Evolutionary conservation across 2,329 filamentous ascomycete species (phyloP), one percentile per base, ranked within the genome.

Genomic region (Penicillium frequentans): DNA sequence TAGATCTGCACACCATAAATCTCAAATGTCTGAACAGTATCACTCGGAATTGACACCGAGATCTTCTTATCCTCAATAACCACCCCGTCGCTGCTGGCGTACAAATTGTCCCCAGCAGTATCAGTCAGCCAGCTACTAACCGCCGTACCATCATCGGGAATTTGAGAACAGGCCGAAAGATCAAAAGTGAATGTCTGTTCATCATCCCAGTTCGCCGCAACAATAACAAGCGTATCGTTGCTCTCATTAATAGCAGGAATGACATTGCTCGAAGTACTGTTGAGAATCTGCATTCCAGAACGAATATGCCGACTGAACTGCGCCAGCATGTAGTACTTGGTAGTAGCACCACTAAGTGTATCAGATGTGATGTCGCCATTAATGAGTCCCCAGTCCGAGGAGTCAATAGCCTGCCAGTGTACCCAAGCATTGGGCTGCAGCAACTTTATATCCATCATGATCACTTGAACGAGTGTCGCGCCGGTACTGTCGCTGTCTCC

Each of bases 261-360:
- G 2, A 46, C 52, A 45, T 52, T 52, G n/a, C 39, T 60, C 37
- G 54, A 57, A 11, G 52, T 50, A 11, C 51, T 53, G 19, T 60
- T 55, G 19, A 60, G 50, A 16, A 60, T 33, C 13, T 31, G 51
- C 57, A 60, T 60, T 5, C 57, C 57, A 27, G 57, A 49, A 3
- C 57, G 57, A 26, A 60, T 60, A 43, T 60, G 57, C 5, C 57
- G 57, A 49, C 47, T 56, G 23, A 60, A 60, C 8, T 60, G 57
- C 4, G 57, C 57, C 29, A 60, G 51, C 10, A 50, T 53, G 19
- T 42, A 60, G 52, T 60, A 60, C 35, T 57, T 57, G 29, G 47
- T 42, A 9, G 54, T 60, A 8, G 55, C 57, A 14, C 42, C 50
- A 21, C 33, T 19, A 14, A 60, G 52, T 3, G 57, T 46, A 11